Evolutionary conservation across 106 monocot genomes (phyloP), one percentile per base, ranked within the genome.

Genomic region (Acanthochlamys bracteata): DNA sequence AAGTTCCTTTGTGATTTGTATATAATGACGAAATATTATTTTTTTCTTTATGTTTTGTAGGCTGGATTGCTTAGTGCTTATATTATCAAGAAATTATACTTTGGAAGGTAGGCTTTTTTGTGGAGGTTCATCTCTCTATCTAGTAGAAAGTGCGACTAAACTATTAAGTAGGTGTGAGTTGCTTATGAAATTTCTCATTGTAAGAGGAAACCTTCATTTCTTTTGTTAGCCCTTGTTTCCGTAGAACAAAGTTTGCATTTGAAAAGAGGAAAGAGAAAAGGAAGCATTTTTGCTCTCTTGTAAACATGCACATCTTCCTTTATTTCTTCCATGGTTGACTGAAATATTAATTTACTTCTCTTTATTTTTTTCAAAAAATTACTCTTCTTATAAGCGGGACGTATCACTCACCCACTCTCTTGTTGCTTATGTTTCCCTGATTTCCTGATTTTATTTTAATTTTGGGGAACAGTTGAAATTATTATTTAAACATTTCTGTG

Each of bases 11-110:
- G 17, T 14, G 15, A 49, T 49, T 49, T 49, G 49, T 49, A 9
- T 17, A 4, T 4, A 49, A 4, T 14, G 10, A 4, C 2, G 17
- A 49, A 49, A 3, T 4, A 1, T 49, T 1, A 1, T 12, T 49
- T 12, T 49, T 49, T 49, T 3, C 49, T 49, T 49, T 49, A 14
- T 49, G 33, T 17, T 53, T 57, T 78, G 49, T 74, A 98, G 96
- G 19, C 63, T 55, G 96, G 96, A 64, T 67, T 98, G 69, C 76
- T 91, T 20, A 91, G 96, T 79, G 96, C 96, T 10, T 98, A 75
- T 40, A 71, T 85, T 52, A 92, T 98, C 69, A 98, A 88, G 72
- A 91, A 80, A 57, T 68, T 98, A 67, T 98, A 98, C 58, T 79
- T 98, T 72, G 96, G 88, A 68, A 98, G 96, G 96, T 55, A 20